These are phyloP conservation scores for Blastobotrys proliferans DNA, from an alignment of 1,139 yeast genomes.

Conservation along the genomic window DNA sequence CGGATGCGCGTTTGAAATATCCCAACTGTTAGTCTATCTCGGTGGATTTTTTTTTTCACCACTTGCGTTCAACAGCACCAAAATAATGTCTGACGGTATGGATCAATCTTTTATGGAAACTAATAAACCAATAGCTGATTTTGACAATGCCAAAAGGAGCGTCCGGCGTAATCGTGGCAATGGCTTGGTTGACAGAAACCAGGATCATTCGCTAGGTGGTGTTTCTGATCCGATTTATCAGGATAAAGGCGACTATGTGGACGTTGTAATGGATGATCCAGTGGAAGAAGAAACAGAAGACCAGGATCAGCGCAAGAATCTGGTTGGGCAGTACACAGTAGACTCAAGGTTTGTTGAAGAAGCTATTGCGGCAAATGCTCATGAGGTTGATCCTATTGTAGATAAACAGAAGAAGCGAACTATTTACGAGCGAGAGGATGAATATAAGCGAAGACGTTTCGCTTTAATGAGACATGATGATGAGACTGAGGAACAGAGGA, in stretches of 20 bases:
- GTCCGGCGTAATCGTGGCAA: neutral
- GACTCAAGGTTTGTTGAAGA: slow-evolving; percentile 30
- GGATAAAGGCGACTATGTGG: slow-evolving; percentile 4
- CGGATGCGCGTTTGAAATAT: too few species aligned
- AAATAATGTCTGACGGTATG: slow-evolving; percentile 1
- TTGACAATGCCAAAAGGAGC: neutral
- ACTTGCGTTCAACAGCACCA: too few species aligned
- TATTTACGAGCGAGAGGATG: slow-evolving; percentile 37
- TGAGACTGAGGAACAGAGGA: slow-evolving; percentile 26
- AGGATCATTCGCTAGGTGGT: neutral
- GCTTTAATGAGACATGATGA: slow-evolving; percentile 29
- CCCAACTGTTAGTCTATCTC: too few species aligned
- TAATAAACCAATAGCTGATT: neutral
- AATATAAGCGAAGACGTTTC: slow-evolving; percentile 42
- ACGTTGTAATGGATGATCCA: slow-evolving; percentile 6
- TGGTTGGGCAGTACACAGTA: slow-evolving; percentile 35
- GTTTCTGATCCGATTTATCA: slow-evolving; percentile 1
- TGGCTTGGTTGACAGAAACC: neutral
- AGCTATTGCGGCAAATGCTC: slow-evolving; percentile 32
- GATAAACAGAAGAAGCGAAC: slow-evolving; percentile 33
- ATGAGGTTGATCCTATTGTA: slow-evolving; percentile 38
- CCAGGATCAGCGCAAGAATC: slow-evolving; percentile 14
- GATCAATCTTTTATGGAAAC: neutral
- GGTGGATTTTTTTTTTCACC: too few species aligned
- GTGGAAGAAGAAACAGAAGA: slow-evolving; percentile 4